Evolutionary conservation across 2,329 filamentous ascomycete species (phyloP).

Genomic region (Aquanectria penicillioides): DNA sequence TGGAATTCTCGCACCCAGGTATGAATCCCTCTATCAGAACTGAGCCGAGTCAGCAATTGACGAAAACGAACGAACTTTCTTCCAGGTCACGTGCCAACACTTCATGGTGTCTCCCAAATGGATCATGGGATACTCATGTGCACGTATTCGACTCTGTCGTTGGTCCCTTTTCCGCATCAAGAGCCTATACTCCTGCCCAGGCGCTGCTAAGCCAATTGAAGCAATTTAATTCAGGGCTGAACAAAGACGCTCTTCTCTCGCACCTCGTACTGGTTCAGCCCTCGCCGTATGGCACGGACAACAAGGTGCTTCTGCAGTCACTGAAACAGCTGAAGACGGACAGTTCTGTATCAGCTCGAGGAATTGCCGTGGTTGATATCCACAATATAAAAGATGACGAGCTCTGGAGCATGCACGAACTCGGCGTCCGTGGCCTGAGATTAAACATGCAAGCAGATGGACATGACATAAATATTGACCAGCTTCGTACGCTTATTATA

Average conservation of each 20-base stretch:
- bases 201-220: background rate
- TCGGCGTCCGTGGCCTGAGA: constrained; percentile 3
- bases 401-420: constrained; percentile 4
- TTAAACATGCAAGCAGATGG: constrained; percentile 8
- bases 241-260: background rate
- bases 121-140: constrained; percentile 5
- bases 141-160: constrained; percentile 7
- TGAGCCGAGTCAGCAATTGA: background rate
- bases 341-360: background rate
- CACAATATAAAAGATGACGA: background rate
- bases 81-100: constrained; percentile 4
- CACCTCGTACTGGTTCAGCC: constrained; percentile 7
- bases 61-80: background rate
- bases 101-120: background rate
- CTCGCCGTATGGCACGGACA: constrained; percentile 2
- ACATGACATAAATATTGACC: background rate
- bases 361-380: constrained; percentile 4
- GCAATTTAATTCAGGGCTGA: background rate
- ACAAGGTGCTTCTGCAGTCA: constrained; percentile 5
- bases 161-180: background rate
- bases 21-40: background rate
- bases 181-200: constrained; percentile 4
- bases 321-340: background rate
- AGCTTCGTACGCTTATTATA: background rate
- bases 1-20: background rate